Conservation (phyloP, 2,329 filamentous ascomycete genomes). For the Penicillium sclerotiorum region DNA sequence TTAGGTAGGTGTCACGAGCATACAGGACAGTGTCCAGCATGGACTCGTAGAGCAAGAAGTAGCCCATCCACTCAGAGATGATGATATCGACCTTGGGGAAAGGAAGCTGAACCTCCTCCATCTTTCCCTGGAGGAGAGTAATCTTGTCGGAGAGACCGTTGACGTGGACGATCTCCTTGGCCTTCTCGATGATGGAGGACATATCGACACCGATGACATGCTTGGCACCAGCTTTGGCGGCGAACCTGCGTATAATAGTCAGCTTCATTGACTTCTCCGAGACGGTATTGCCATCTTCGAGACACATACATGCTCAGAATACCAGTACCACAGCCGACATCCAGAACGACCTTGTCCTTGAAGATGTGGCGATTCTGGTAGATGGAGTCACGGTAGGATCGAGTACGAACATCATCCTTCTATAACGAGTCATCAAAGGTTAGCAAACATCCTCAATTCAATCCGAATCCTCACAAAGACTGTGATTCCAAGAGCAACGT, state of each 20-base stretch:
- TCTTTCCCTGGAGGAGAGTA: slow-evolving; percentile 97
- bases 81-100: slow-evolving; percentile 98
- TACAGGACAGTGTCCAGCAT: slow-evolving; percentile 99
- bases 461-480: no score
- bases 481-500: slow-evolving; percentile 46
- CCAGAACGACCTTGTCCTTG: slow-evolving; percentile 90
- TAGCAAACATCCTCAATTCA: no score
- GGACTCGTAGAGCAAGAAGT: slow-evolving; percentile 97
- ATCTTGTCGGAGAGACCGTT: slow-evolving; percentile 97
- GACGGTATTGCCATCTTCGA: neutral
- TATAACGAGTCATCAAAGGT: no score
- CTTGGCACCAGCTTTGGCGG: slow-evolving; percentile 92
- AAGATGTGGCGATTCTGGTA: slow-evolving; percentile 95
- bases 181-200: slow-evolving; percentile 99
- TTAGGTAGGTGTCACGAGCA: slow-evolving; percentile 88
- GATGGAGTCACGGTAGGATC: slow-evolving; percentile 96
- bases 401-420: slow-evolving; percentile 98
- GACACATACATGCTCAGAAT: slow-evolving; percentile 89
- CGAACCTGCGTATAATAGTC: slow-evolving; percentile 69
- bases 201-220: slow-evolving; percentile 99
- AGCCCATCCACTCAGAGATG: slow-evolving; percentile 99
- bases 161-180: slow-evolving; percentile 85
- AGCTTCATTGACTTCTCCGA: slow-evolving; percentile 6
- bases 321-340: slow-evolving; percentile 95
- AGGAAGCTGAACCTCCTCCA: slow-evolving; percentile 95